Evolutionary conservation across 345 rosid species (phyloP).

Genomic region (Trapa bicornis): DNA sequence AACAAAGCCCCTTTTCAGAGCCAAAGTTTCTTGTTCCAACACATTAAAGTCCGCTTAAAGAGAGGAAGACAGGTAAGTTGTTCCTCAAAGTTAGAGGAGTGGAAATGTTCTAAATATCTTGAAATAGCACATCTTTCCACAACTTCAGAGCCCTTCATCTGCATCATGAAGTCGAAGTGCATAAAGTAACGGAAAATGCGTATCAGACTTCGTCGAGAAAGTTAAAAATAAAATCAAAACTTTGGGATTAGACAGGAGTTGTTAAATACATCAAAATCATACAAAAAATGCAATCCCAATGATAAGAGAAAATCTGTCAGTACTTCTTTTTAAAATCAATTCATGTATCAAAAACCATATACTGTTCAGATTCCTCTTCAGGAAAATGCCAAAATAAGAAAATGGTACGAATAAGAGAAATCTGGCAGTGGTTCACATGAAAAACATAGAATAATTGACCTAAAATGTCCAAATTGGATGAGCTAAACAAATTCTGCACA

Average conservation of each 20-base stretch:
- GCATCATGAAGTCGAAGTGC: slow-evolving; percentile 38
- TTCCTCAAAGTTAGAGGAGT: background rate
- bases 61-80: no score
- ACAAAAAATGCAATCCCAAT: background rate
- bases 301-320: background rate
- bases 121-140: slow-evolving; percentile 23
- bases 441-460: background rate
- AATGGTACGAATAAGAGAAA: background rate
- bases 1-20: background rate
- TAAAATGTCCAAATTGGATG: background rate
- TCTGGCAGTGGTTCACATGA: background rate
- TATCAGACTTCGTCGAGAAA: background rate
- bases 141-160: slow-evolving; percentile 47
- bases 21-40: background rate
- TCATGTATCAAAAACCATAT: background rate
- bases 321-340: background rate
- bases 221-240: slow-evolving; percentile 1
- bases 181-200: slow-evolving; percentile 11
- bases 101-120: slow-evolving; percentile 6
- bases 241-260: background rate
- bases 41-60: no score
- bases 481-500: background rate
- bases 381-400: background rate
- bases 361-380: background rate
- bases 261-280: background rate